Base-by-base conservation (phyloP, 148 eudicot species). In the Camellia granthamiana region DNA sequence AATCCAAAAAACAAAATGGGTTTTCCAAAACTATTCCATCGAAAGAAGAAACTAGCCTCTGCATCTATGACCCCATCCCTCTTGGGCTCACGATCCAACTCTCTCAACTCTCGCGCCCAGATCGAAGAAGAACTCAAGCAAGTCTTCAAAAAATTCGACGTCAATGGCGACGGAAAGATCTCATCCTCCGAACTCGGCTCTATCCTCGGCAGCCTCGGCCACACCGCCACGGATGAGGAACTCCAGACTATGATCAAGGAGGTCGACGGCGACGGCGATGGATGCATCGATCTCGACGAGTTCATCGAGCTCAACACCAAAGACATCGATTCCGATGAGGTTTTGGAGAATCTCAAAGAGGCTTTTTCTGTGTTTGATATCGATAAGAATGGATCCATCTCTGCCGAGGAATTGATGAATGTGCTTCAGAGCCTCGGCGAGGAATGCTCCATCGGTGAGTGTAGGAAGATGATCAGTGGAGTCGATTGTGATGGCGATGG, bases 121-220 rank as follows among this genome's bases (percentile, higher is more conserved):
- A 81, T 88, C 75, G 88, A 86, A 65, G 87, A 90, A 42, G 90
- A 84, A 13, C 83, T 89, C 18, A 81, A 81, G 51, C 92, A 83
- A 15, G 90, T 90, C 23, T 90, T 88, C 78, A 83, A 84, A 56
- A 90, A 90, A 73, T 90, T 90, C 79, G 92, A 90, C 82, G 90
- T 76, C 5, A 90, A 90, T 67, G 90, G 89, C 43, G 92, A 90
- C 75, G 90, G 89, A 8, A 90, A 82, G 80, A 90, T 90, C 81
- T 88, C 84, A 0, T 68, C 88, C 0, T 71, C 89, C 1, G 92
- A 90, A 76, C 82, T 90, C 38, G 85, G 86, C 6, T 83, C 90
- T 6, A 84, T 87, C 23, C 82, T 86, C 79, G 64, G 73, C 42
- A 76, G 82, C 81, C 77, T 89, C 4, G 92, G 92, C 47, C 70